Evolutionary conservation across 2,329 filamentous ascomycete genomes (phyloP).

Genomic region (Aspergillus phoenicis): DNA sequence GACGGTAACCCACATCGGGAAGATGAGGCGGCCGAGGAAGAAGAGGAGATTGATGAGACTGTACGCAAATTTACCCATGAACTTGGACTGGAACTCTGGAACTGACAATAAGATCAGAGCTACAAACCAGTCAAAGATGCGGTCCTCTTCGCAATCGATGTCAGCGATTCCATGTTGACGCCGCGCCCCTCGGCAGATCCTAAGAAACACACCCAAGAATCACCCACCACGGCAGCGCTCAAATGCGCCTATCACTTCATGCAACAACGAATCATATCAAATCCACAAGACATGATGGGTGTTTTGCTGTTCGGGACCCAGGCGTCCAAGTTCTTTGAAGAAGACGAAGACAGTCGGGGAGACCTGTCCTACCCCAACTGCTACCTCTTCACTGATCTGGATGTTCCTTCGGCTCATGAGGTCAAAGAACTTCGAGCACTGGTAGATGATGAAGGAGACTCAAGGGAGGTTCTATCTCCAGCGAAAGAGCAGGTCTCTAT

Average conservation of each 20-base stretch:
- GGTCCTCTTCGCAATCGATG: slow-evolving; percentile 93
- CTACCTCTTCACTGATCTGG: slow-evolving; percentile 85
- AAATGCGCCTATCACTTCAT: slow-evolving; percentile 95
- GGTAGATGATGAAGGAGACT: slow-evolving; percentile 75
- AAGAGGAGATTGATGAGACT: slow-evolving; percentile 51
- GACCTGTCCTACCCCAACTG: slow-evolving; percentile 80
- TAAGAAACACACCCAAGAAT: slow-evolving; percentile 78
- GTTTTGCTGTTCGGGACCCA: slow-evolving; percentile 89
- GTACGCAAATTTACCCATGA: slow-evolving; percentile 28
- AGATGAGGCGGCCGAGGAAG: slow-evolving; percentile 47
- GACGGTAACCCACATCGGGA: slow-evolving; percentile 41
- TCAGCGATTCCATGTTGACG: slow-evolving; percentile 83
- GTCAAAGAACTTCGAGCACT: slow-evolving; percentile 77
- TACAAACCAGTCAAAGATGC: slow-evolving; percentile 96
- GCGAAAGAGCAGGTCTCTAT: slow-evolving; percentile 73
- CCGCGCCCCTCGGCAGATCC: slow-evolving; percentile 64
- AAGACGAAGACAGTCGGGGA: slow-evolving; percentile 59
- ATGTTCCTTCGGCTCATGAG: slow-evolving; percentile 82
- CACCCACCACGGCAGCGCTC: slow-evolving; percentile 77
- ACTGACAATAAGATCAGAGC: slow-evolving; percentile 55
- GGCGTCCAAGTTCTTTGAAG: slow-evolving; percentile 75
- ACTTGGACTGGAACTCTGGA: background rate
- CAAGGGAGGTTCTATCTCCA: slow-evolving; percentile 68
- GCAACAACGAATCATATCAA: slow-evolving; percentile 97
- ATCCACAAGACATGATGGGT: slow-evolving; percentile 96